Evolutionary conservation across 805 yeast species (phyloP).

Genomic region (Martiniozyma abietophila): DNA sequence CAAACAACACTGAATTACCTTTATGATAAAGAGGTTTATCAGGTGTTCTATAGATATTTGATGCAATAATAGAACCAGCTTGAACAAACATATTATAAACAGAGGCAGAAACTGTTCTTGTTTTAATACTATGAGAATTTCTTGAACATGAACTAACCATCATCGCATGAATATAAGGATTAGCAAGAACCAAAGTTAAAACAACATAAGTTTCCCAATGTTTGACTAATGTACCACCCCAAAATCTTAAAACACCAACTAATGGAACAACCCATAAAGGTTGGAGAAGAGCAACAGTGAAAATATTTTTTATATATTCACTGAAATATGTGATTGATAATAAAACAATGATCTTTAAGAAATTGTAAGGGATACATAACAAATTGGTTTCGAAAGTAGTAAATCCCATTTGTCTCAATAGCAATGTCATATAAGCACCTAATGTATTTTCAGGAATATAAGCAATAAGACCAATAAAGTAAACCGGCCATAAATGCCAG

Average conservation of each 20-base stretch:
- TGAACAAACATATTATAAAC: constrained; percentile 58
- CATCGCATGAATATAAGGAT: constrained; percentile 45
- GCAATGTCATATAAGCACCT: constrained; percentile 38
- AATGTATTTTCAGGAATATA: constrained; percentile 31
- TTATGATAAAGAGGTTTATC: constrained; percentile 53
- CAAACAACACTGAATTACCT: constrained; percentile 42
- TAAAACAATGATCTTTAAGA: constrained; percentile 30
- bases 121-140: constrained; percentile 53
- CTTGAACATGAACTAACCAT: constrained; percentile 53
- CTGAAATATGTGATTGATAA: constrained; percentile 29
- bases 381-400: constrained; percentile 42
- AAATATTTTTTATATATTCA: constrained; percentile 26
- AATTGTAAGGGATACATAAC: constrained; percentile 41
- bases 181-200: constrained; percentile 26
- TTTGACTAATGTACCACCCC: constrained; percentile 21
- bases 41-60: constrained; percentile 46
- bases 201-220: constrained; percentile 22
- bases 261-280: constrained; percentile 22
- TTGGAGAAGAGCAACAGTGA: constrained; percentile 15
- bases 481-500: constrained; percentile 48
- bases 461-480: constrained; percentile 34
- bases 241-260: constrained; percentile 20
- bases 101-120: constrained; percentile 58
- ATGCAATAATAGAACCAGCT: constrained; percentile 42
- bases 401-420: constrained; percentile 42